Evolutionary conservation across 495 filamentous ascomycete species (phyloP), one percentile per base, ranked within the genome.

Genomic region (Copromyces sp.): DNA sequence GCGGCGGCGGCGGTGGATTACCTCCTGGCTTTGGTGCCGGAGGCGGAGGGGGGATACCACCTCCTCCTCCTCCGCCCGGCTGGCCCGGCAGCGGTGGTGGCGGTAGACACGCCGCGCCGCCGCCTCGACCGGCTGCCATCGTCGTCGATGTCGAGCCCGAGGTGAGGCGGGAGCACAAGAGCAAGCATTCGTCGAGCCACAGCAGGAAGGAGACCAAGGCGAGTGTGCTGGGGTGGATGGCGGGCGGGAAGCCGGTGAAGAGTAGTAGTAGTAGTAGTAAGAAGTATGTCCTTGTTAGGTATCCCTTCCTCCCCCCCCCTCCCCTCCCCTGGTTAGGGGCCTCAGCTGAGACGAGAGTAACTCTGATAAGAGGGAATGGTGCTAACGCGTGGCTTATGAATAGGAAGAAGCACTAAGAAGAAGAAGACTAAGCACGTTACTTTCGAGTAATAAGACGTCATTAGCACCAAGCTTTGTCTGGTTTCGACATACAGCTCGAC

Each of bases 171-270:
- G 24, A 17, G 14, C 39, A 72, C 9, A 74, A 59, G 68, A 70
- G 5, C 3, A 47, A 35, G 29, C 61, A 42, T 7, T 32, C 71
- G 59, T 9, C 9, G 0, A 20, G 40, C 69, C 29, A 71, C 14
- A 24, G 29, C 2, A 65, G 38, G 12, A 76, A 78, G 65, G 74
- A 78, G 70, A 61, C 72, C 4, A 69, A 73, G 37, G 76, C 72
- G 4, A 74, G 78, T 4, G 69, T 86, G 69, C 76, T 83, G 20
- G 78, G 77, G 11, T 85, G 82, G 78, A 79, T 85, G 77, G 77
- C 79, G 29, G 81, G 77, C 12, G 79, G 75, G 38, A 70, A 76
- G 38, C 39, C 78, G 24, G 81, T 82, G 74, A 39, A 72, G 47
- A 81, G 76, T 71, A 74, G 71, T 73, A 80, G 24, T 73, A 80